These are phyloP conservation scores for Nothophaeocryptopus gaeumannii DNA, from an alignment of 2,329 filamentous ascomycete species.

Conservation along the genomic window DNA sequence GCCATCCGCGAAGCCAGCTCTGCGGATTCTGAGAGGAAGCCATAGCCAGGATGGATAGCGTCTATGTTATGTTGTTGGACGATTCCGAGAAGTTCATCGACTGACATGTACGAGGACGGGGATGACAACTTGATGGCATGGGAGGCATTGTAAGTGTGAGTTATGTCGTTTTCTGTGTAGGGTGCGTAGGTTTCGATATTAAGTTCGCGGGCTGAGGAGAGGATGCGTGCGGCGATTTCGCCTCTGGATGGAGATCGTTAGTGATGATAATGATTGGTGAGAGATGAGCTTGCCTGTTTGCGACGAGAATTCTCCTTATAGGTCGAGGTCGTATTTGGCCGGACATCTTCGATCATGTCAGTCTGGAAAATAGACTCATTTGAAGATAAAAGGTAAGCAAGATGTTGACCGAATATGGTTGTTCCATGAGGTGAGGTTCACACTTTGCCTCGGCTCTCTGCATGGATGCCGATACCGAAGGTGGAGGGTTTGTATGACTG, in stretches of 20 bases:
- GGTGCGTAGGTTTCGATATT: conserved; percentile 55
- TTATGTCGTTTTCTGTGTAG: conserved; percentile 55
- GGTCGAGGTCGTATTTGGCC: conserved; percentile 18
- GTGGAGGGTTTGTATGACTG: too few relatives aligned
- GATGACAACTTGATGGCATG: conserved; percentile 53
- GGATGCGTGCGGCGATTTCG: conserved; percentile 62
- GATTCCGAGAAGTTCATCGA: conserved; percentile 48
- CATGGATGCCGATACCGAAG: too few relatives aligned
- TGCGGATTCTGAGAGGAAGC: conserved; percentile 59
- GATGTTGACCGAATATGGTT: too few relatives aligned
- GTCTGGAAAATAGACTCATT: too few relatives aligned
- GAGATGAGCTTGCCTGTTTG: conserved; percentile 23
- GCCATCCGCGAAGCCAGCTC: conserved; percentile 50
- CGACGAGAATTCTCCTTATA: conserved; percentile 31
- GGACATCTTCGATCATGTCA: too few relatives aligned
- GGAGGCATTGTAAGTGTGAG: conserved; percentile 53
- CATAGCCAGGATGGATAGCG: conserved; percentile 59
- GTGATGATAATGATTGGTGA: neutral
- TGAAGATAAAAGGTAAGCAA: too few relatives aligned
- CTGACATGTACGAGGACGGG: conserved; percentile 53
- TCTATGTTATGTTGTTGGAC: conserved; percentile 53
- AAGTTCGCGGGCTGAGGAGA: conserved; percentile 59
- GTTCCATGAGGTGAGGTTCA: too few relatives aligned
- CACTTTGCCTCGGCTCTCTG: too few relatives aligned
- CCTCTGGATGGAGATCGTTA: conserved; percentile 45